Evolutionary conservation across 2,329 filamentous ascomycete species (phyloP), one percentile per base, ranked within the genome.

Genomic region (Diaporthe citrichinensis): DNA sequence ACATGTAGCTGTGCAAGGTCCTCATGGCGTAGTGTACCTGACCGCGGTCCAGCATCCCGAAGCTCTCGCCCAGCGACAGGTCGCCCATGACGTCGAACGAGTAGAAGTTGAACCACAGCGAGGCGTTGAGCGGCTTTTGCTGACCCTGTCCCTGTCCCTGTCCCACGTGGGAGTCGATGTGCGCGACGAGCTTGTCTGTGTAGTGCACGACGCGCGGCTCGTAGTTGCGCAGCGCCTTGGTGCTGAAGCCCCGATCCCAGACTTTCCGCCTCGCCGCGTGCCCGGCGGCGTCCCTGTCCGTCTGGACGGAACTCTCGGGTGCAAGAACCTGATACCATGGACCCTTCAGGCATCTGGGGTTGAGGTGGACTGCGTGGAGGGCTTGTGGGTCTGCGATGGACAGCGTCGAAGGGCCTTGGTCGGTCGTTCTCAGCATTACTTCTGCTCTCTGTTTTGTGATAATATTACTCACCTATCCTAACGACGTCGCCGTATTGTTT

Each of bases 81-180:
- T 75, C 74, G 20, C 74, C 74, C 74, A 75, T 75, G 34, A 75
- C 69, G 59, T 75, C 69, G 53, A 75, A 75, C 5, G 69, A 68
- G 69, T 82, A 84, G 59, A 83, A 84, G 72, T 81, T 82, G 74
- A 83, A 82, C 81, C 82, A 83, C 5, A 79, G 76, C 0, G 82
- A 78, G 5, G 80, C 79, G 53, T 86, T 78, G 7, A 85, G 72
- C 0, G 79, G 73, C 8, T 72, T 69, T 1, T 7, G 51, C n/a
- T 55, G 23, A 7, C 15, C 10, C 25, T 55, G 10, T 1, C 80
- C 80, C 14, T 78, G 68, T 14, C n/a, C n/a, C 8, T 23, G n/a
- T 14, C 80, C 80, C 12, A 78, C 68, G 5, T 79, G 49, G 10
- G 75, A 69, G 15, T 80, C 68, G 20, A 84, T 78, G 25, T 80